Evolutionary conservation across 129 eudicot genomes (phyloP).

Genomic region (Flaveria robusta): DNA sequence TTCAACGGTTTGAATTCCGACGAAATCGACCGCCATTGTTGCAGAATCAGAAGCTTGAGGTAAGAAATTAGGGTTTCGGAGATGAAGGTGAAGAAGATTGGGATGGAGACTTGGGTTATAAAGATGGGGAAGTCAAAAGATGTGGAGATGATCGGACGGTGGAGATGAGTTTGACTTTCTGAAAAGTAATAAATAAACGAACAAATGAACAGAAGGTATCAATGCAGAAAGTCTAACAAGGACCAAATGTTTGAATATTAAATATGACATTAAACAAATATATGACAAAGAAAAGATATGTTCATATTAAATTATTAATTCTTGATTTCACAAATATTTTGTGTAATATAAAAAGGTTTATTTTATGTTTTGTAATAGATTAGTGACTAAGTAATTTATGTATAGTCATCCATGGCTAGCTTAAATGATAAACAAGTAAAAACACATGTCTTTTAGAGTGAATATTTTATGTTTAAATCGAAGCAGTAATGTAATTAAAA

Average conservation of each 20-base stretch:
- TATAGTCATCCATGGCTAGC: too few relatives aligned
- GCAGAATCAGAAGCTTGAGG: neutral
- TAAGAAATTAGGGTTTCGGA: neutral
- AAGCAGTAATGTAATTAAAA: too few relatives aligned
- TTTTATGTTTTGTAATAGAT: too few relatives aligned
- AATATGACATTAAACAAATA: neutral
- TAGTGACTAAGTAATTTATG: too few relatives aligned
- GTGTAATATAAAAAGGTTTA: neutral
- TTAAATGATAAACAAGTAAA: too few relatives aligned
- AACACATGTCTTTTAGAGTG: too few relatives aligned
- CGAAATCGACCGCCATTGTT: slow-evolving; percentile 47
- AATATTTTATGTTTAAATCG: too few relatives aligned
- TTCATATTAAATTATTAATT: neutral
- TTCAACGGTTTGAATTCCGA: slow-evolving; percentile 32
- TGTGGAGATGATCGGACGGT: slow-evolving; percentile 30
- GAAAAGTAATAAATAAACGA: slow-evolving; percentile 20
- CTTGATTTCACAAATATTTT: slow-evolving; percentile 13
- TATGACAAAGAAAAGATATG: slow-evolving; percentile 9
- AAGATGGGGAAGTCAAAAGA: slow-evolving; percentile 32
- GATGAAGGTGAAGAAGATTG: slow-evolving; percentile 16
- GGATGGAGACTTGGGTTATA: slow-evolving; percentile 30
- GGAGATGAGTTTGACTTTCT: slow-evolving; percentile 38
- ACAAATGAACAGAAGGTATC: slow-evolving; percentile 33
- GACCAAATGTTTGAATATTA: slow-evolving; percentile 22
- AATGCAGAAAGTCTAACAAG: slow-evolving; percentile 37